These are phyloP conservation scores for Athelia sp. DNA, from an alignment of 1,284 basidiomycete species.

Conservation along the genomic window DNA sequence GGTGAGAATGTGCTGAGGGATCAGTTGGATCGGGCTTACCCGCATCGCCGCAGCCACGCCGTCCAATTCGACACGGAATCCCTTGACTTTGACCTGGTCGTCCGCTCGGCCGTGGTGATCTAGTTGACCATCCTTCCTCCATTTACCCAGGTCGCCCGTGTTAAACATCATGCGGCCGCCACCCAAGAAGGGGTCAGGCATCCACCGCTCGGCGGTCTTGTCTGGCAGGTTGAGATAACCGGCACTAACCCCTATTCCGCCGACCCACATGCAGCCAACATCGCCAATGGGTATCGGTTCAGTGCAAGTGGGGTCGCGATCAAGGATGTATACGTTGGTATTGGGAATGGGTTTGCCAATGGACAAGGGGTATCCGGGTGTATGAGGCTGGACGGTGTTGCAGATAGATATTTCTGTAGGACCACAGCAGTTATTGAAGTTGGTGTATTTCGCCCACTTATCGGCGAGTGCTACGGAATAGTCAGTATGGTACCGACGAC, in stretches of 20 bases:
- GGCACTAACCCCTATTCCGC: constrained; percentile 46
- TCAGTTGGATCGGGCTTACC: constrained; percentile 33
- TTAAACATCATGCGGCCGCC: constrained; percentile 38
- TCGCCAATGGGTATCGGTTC: constrained; percentile 47
- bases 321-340: constrained; percentile 53
- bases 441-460: constrained; percentile 37
- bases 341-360: constrained; percentile 58
- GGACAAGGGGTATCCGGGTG: constrained; percentile 33
- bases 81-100: constrained; percentile 57
- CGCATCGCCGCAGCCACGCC: constrained; percentile 58
- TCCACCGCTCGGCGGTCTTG: constrained; percentile 49
- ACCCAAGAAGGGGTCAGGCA: constrained; percentile 42
- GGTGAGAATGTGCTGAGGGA: constrained; percentile 25
- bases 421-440: constrained; percentile 45
- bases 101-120: constrained; percentile 54
- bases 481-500: not conserved
- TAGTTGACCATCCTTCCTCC: constrained; percentile 45
- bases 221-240: constrained; percentile 52
- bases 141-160: constrained; percentile 34
- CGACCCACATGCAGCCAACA: constrained; percentile 55
- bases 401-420: constrained; percentile 56
- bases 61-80: constrained; percentile 58
- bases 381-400: constrained; percentile 50
- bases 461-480: constrained; percentile 42
- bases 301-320: constrained; percentile 34